Evolutionary conservation across 345 rosid species (phyloP).

Genomic region (Gossypium rotundifolium): DNA sequence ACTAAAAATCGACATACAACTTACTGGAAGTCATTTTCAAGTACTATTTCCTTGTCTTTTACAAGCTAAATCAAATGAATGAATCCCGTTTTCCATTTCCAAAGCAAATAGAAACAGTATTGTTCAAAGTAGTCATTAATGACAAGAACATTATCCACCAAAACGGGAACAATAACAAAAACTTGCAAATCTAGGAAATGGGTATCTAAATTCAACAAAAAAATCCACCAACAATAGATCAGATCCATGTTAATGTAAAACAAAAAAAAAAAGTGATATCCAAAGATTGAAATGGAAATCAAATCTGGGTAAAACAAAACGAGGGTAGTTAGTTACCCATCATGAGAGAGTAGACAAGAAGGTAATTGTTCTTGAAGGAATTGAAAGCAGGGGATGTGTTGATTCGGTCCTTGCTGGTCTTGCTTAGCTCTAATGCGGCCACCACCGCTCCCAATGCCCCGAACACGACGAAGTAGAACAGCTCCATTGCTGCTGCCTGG

Average conservation of each 20-base stretch:
- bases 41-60: not conserved
- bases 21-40: not conserved
- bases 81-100: not conserved
- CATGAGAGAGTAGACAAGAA: slow-evolving; percentile 85
- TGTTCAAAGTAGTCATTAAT: not conserved
- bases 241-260: slow-evolving; percentile 11
- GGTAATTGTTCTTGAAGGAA: slow-evolving; percentile 83
- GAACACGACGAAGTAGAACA: slow-evolving; percentile 56
- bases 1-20: not conserved
- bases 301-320: not conserved
- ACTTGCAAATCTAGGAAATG: not conserved
- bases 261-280: not conserved
- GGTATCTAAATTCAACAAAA: not conserved
- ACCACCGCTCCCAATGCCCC: slow-evolving; percentile 62
- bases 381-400: slow-evolving; percentile 70
- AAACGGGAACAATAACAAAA: not conserved
- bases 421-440: slow-evolving; percentile 65
- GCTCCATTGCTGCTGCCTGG: slow-evolving; percentile 45
- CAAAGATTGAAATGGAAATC: not conserved
- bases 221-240: not conserved
- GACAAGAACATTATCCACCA: not conserved
- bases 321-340: slow-evolving; percentile 45
- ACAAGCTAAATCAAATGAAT: slow-evolving; percentile 7
- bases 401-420: slow-evolving; percentile 62
- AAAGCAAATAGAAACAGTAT: not conserved